Base-by-base conservation (phyloP, 2,329 filamentous ascomycete species). In the Trichoderma sp. region DNA sequence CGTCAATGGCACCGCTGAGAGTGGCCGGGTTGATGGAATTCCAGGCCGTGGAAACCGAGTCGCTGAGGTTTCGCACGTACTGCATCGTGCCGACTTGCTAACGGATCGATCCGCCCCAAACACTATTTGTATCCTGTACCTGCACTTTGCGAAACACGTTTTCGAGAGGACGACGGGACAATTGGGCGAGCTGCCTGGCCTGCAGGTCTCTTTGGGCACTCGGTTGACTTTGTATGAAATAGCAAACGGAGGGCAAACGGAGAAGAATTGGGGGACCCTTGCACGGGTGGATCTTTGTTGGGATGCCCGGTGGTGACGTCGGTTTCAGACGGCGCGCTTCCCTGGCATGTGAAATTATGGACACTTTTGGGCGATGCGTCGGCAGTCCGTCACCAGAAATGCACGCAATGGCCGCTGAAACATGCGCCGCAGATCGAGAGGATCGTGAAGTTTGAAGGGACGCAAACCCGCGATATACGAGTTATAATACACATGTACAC, bases 21-120 rank as follows among this genome's bases (percentile, higher is more conserved):
- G 96, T 99, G 58, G 96, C 94, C 65, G 96, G 96, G 82, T 99
- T 99, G 87, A 99, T 97, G 30, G 95, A 98, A 83, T 99, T 99
- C 96, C 96, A 99, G 82, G 96, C 95, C 84, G 96, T 98, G 77
- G 95, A 97, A 78, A 99, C 95, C 67, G 94, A 97, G 81, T 95
- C 95, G 82, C 94, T 96, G 77, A 98, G 89, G 79, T 95, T 97
- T 76, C 96, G 90, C 76, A 98, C 95, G 92, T 98, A 98, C 87
- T 98, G 95, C 96, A 98, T 98, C 74, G 81, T 85, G 79, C 77
- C 58, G 20, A n/a, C 23, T 34, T 43, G 39, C 39, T 9, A 26
- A 50, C 43, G 43, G 43, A 50, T 50, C 43, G 43, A 50, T 50
- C 43, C 43, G 43, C 43, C 43, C 8, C 47, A 53, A 53, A 50